Conservation (phyloP, 352 stramenopile genomes). For the Phytopythium helicoides region DNA sequence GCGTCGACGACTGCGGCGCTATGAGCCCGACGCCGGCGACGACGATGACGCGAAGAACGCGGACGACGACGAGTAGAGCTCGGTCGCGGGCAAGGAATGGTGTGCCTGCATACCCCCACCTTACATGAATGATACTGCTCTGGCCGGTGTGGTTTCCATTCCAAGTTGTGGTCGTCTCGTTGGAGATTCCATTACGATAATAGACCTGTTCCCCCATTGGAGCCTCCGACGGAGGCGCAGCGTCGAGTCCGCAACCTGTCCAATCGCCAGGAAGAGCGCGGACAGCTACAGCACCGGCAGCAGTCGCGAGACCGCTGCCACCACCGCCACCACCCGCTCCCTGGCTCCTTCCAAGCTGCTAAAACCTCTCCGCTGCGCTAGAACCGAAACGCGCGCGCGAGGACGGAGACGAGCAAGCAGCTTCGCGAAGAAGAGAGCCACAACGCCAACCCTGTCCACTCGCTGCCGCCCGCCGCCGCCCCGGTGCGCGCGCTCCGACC, state of each 20-base stretch:
- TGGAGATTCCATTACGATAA: constrained; percentile 1
- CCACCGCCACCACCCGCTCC: no score
- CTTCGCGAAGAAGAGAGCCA: no score
- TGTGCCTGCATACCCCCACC: no score
- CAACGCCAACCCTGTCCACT: background rate
- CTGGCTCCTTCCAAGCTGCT: no score
- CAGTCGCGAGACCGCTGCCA: no score
- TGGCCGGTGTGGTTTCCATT: background rate
- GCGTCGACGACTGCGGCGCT: constrained; percentile 64
- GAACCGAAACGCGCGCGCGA: background rate
- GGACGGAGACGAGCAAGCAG: background rate
- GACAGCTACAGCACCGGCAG: no score
- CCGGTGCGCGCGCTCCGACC: background rate
- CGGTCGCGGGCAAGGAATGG: background rate
- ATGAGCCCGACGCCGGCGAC: constrained; percentile 62
- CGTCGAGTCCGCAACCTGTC: no score
- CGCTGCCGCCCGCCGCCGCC: background rate
- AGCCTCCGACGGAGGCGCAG: no score
- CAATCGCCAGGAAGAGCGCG: no score
- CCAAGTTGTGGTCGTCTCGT: background rate
- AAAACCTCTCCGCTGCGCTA: no score
- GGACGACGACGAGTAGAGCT: constrained; percentile 35
- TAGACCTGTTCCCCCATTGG: background rate
- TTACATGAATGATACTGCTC: background rate
- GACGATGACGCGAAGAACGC: constrained; percentile 44